Percentiles rank a stretch among this genome's conserved stretches.
These are phyloP conservation scores for Datura wrightii DNA, from an alignment of 257 asterid genomes.

Conservation along the genomic window DNA sequence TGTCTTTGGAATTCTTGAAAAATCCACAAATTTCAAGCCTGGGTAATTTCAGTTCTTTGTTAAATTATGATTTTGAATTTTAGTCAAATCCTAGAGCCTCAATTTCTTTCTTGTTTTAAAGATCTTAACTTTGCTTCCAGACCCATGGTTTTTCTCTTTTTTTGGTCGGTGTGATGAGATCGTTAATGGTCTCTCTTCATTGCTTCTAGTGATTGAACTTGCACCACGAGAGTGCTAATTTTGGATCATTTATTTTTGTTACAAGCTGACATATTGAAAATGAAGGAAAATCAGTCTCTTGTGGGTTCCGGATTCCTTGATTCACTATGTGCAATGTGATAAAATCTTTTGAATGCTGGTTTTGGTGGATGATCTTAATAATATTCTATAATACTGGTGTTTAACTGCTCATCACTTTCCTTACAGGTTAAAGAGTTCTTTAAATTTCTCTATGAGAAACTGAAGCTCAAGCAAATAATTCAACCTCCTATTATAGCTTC, in stretches of 20 bases:
- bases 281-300: neutral
- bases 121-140: neutral
- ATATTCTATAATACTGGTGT: neutral
- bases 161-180: neutral
- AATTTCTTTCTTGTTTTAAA: neutral
- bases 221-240: neutral
- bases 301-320: neutral
- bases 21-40: neutral
- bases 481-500: slow-evolving; percentile 99
- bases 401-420: slow-evolving; percentile 17
- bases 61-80: neutral
- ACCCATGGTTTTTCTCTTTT: neutral
- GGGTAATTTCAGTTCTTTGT: neutral
- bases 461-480: slow-evolving; percentile 92
- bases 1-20: neutral
- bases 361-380: neutral
- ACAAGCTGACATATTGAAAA: neutral
- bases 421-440: slow-evolving; percentile 73
- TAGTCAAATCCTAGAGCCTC: neutral
- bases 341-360: neutral
- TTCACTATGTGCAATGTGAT: neutral
- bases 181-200: neutral
- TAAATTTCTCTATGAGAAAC: slow-evolving; percentile 70
- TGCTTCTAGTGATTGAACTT: neutral
- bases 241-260: neutral